Conservation (phyloP, 331 rosid species). For the Malus hybrid region DNA sequence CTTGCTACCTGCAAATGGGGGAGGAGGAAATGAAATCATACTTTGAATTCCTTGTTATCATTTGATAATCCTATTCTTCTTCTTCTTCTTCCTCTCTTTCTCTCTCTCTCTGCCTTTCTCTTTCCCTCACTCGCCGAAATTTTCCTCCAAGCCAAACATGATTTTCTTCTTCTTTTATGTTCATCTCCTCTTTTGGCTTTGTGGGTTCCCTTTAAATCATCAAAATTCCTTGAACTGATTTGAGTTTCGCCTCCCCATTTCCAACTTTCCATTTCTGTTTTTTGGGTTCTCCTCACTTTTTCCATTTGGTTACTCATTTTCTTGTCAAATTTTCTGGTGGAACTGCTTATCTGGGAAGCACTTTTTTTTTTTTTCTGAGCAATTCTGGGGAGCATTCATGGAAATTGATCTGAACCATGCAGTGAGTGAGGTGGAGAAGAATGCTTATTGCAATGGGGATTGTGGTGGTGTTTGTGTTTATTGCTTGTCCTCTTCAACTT, state of each 20-base stretch:
- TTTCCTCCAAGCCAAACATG: slow-evolving; percentile 29
- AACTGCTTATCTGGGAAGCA: slow-evolving; percentile 1
- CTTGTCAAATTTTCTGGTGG: slow-evolving; percentile 21
- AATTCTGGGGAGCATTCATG: slow-evolving; percentile 49
- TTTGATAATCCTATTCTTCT: slow-evolving; percentile 31
- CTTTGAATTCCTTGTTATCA: slow-evolving; percentile 79
- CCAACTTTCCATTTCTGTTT: slow-evolving; percentile 30
- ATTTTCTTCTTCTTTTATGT: slow-evolving; percentile 33
- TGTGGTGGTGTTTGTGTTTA: slow-evolving; percentile 41
- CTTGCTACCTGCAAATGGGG: slow-evolving; percentile 78
- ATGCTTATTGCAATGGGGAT: slow-evolving; percentile 49
- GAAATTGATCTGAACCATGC: slow-evolving; percentile 98
- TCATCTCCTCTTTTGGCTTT: slow-evolving; percentile 36
- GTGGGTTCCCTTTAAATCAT: slow-evolving; percentile 43
- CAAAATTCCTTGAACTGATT: slow-evolving; percentile 53
- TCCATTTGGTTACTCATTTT: slow-evolving; percentile 40
- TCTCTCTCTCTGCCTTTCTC: background rate
- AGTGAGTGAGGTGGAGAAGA: slow-evolving; percentile 64
- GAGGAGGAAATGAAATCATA: slow-evolving; percentile 48
- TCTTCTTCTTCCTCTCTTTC: background rate
- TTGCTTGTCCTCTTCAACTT: slow-evolving; percentile 59
- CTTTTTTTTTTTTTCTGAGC: slow-evolving; percentile 17
- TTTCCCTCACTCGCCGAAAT: background rate
- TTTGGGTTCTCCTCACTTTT: slow-evolving; percentile 28
- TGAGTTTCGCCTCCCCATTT: slow-evolving; percentile 70